These are phyloP conservation scores for Aspergillus hiratsukae DNA, from an alignment of 2,329 filamentous ascomycete species.

Conservation along the genomic window DNA sequence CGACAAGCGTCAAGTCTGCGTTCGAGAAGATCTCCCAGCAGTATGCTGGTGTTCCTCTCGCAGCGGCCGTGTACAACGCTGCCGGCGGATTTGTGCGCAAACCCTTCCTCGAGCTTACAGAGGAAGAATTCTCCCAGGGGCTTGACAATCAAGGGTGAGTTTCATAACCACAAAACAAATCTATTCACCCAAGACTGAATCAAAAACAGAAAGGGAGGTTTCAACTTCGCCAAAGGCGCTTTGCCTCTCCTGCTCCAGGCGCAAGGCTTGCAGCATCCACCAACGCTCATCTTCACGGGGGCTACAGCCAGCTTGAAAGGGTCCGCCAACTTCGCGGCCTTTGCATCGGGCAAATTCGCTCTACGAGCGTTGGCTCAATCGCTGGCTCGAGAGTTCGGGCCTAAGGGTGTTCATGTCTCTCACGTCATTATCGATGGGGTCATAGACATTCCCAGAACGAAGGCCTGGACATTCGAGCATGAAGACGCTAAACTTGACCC, in stretches of 20 bases:
- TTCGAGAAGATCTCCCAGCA: conserved; percentile 52
- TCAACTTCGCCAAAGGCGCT: conserved; percentile 67
- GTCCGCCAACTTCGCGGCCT: conserved; percentile 63
- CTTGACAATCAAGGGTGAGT: conserved; percentile 49
- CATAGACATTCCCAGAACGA: conserved; percentile 73
- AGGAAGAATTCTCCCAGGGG: conserved; percentile 52
- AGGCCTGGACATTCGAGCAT: conserved; percentile 53
- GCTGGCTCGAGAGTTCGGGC: conserved; percentile 77
- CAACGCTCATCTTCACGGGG: conserved; percentile 79
- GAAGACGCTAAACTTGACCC: conserved; percentile 67
- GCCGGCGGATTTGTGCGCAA: conserved; percentile 55
- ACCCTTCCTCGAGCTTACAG: conserved; percentile 57
- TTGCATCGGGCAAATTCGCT: conserved; percentile 78
- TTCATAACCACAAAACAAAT: conserved; percentile 1
- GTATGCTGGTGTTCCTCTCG: conserved; percentile 43
- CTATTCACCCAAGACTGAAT: background rate
- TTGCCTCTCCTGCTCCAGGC: conserved; percentile 67
- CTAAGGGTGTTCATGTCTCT: conserved; percentile 75
- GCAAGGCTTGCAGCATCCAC: conserved; percentile 57
- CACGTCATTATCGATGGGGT: conserved; percentile 80
- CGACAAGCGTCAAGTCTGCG: conserved; percentile 49
- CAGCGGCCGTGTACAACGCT: conserved; percentile 59
- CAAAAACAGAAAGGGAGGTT: conserved; percentile 54
- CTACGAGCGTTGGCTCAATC: conserved; percentile 68
- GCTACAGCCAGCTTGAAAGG: conserved; percentile 77